Base-by-base conservation (phyloP, 768 basidiomycete genomes). In the Lentinula sp. region DNA sequence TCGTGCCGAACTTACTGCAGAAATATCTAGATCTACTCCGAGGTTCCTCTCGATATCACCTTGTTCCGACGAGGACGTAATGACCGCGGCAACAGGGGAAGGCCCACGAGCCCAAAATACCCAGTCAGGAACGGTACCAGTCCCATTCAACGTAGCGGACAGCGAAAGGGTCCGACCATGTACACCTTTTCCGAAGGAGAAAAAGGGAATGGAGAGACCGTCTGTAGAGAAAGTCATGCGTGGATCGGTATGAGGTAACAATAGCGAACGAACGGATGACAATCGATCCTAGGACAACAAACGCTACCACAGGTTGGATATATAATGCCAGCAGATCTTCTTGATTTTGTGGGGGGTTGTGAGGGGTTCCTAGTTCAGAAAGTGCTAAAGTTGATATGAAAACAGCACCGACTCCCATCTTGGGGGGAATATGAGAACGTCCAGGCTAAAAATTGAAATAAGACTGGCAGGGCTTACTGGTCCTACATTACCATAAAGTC, bases 401-500 rank as follows among this genome's bases (percentile, higher is more conserved):
- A 49, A 98, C 78, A 6, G 96, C 90, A 0, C 89, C 86, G 23
- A 97, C 94, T 56, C 95, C 95, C 91, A 97, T 95, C 79, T 28
- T 93, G 72, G 6, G 62, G 61, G 33, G 7, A 35, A 39, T 36
- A 6, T 61, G n/a, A 54, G 10, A 6, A 48, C 9, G 10, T 20
- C 23, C 28, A 39, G n/a, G 55, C 49, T 20, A 6, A 32, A 20
- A 28, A 37, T 16, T 28, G 60, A 54, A 37, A 32, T 32, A 28
- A 28, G 28, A 28, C 28, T 28, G 28, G 41, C 52, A 13, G 32
- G 18, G 73, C 83, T 66, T 63, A 85, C 85, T 57, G 85, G 85
- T 48, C 85, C 85, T 85, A 58, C 61, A 48, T 6, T 48, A 23
- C 18, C 15, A 48, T 20, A 54, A 6, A 49, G 39, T 16, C 60